Evolutionary conservation across 1,284 basidiomycete genomes (phyloP), one percentile per base, ranked within the genome.

Genomic region (Malassezia equina): DNA sequence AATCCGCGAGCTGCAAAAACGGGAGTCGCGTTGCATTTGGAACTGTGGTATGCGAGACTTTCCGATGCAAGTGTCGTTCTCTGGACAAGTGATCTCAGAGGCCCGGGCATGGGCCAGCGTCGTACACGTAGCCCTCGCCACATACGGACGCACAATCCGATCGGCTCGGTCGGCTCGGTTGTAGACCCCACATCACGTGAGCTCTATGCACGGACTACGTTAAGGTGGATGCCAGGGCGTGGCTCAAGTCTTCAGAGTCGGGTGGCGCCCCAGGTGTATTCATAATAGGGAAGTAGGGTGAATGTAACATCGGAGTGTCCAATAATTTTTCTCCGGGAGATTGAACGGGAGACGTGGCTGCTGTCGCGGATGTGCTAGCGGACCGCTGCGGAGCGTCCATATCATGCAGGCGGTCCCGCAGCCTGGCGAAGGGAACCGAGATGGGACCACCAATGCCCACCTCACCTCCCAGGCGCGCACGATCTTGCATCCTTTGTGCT

Each of bases 401-500:
- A 21, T 42, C 44, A 34, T n/a, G 6, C 8, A 52, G 12, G 11
- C 36, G 13, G 19, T 47, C 55, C 5, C 23, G 33, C 2, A 29
- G 17, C 2, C 36, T 44, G 7, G 45, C 42, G 24, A 57, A 42
- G 1, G 49, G 45, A 5, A 24, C 7, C 6, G 44, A 15, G 7
- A 52, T 31, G 8, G 43, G 49, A 17, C 65, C 67, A 12, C 66
- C 69, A 1, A 69, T 64, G n/a, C 67, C 69, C 0, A 63, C 58
- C 42, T 71, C 67, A 7, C 67, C 67, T 1, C 67, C 67, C 48
- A 60, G 44, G n/a, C 60, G 52, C 36, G 63, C 67, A 4, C 69
- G 57, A 32, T 71, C 69, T 19, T 62, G 59, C 67, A 69, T 69
- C 1, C 67, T 51, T 31, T 69, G 67, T n/a, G 59, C 58, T 39